Evolutionary conservation across 805 yeast species (phyloP).

Genomic region (Candida palmyrensis): DNA sequence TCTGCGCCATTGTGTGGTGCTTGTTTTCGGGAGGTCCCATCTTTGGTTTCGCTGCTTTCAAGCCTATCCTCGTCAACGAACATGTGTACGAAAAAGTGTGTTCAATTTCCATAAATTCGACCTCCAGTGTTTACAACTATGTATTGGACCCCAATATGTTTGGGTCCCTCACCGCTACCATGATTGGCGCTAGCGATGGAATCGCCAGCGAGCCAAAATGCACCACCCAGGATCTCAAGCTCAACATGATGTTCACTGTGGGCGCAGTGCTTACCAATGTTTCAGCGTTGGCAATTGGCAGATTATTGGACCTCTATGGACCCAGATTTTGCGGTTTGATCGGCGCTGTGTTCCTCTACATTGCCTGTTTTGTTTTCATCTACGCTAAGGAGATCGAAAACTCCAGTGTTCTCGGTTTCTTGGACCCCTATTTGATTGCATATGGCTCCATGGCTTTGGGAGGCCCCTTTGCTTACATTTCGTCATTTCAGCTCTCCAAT

Average conservation of each 20-base stretch:
- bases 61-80: conserved; percentile 47
- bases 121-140: conserved; percentile 2
- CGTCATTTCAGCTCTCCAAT: conserved; percentile 53
- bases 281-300: conserved; percentile 48
- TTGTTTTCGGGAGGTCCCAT: conserved; percentile 53
- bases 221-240: conserved; percentile 47
- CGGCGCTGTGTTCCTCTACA: conserved; percentile 43
- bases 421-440: conserved; percentile 51
- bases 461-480: conserved; percentile 53
- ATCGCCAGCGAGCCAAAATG: conserved; percentile 35
- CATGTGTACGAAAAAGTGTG: conserved; percentile 43
- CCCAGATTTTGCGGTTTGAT: conserved; percentile 50
- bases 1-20: conserved; percentile 52
- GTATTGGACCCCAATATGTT: conserved; percentile 6
- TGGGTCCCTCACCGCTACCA: conserved; percentile 9
- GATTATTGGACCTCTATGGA: conserved; percentile 44
- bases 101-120: conserved; percentile 11
- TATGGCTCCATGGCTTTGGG: conserved; percentile 52
- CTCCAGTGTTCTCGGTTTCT: conserved; percentile 10
- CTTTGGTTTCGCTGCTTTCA: conserved; percentile 57
- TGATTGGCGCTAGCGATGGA: conserved; percentile 5
- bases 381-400: conserved; percentile 23
- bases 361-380: conserved; percentile 44
- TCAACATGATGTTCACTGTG: conserved; percentile 55
- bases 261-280: conserved; percentile 55